These are phyloP conservation scores for Candida golubevii DNA, from an alignment of 805 yeast species.

Conservation along the genomic window DNA sequence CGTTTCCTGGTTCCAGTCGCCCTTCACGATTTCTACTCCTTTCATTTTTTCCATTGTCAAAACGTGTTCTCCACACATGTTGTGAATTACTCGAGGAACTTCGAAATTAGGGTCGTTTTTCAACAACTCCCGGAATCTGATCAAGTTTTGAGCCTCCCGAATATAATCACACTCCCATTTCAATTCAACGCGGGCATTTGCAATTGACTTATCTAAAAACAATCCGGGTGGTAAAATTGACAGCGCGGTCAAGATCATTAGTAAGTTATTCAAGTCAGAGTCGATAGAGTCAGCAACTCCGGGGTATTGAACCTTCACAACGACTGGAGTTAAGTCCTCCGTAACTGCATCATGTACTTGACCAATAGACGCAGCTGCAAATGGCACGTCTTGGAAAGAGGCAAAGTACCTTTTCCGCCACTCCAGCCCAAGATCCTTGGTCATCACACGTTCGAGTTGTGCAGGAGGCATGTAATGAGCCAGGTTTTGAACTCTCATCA, in stretches of 20 bases:
- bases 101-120: conserved; percentile 55
- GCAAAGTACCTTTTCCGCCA: conserved; percentile 72
- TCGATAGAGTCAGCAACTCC: conserved; percentile 94
- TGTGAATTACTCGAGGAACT: conserved; percentile 79
- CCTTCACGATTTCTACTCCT: conserved; percentile 79
- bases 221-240: conserved; percentile 85
- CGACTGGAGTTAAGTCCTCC: conserved; percentile 66
- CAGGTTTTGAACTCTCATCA: conserved; percentile 82
- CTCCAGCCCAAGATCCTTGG: conserved; percentile 64
- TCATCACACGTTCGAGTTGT: conserved; percentile 76
- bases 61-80: conserved; percentile 74
- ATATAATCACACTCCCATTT: conserved; percentile 97
- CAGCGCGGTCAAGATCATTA: conserved; percentile 81
- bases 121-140: conserved; percentile 57
- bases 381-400: conserved; percentile 79
- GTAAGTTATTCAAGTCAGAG: conserved; percentile 83
- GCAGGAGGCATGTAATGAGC: conserved; percentile 97
- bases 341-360: conserved; percentile 88
- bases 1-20: conserved; percentile 68
- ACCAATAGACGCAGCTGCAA: conserved; percentile 97
- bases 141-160: conserved; percentile 78
- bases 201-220: conserved; percentile 86
- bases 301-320: conserved; percentile 95
- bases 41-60: conserved; percentile 86
- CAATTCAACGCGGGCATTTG: conserved; percentile 86